Conservation (phyloP, 345 rosid species). For the Dovyalis caffra region DNA sequence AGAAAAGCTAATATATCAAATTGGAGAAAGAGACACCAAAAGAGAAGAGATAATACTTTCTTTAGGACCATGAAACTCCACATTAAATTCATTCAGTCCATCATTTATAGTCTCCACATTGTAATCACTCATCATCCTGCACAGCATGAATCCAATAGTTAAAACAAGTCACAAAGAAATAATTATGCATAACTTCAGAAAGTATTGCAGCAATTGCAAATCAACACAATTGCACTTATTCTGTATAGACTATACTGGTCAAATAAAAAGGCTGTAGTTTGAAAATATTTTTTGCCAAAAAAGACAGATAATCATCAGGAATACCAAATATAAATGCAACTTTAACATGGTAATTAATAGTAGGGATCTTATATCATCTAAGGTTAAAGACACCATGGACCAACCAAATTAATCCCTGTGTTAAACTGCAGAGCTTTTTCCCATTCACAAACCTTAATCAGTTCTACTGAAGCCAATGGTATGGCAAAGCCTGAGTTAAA, state of each 20-base stretch:
- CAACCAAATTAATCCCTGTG: not conserved
- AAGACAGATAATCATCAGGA: not conserved
- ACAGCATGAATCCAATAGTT: constrained; percentile 18
- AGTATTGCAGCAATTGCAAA: not conserved
- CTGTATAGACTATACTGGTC: not conserved
- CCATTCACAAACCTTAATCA: not conserved
- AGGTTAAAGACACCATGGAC: not conserved
- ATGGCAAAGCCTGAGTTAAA: not conserved
- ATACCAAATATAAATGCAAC: not conserved
- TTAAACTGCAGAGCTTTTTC: not conserved
- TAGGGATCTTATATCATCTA: not conserved
- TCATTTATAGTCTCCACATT: constrained; percentile 68
- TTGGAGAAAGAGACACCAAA: constrained; percentile 10
- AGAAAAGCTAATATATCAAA: constrained; percentile 5
- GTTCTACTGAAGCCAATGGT: not conserved
- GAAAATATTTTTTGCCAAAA: not conserved
- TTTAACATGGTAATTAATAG: not conserved
- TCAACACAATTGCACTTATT: constrained; percentile 1
- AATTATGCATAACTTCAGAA: not conserved
- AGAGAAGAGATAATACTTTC: constrained; percentile 45
- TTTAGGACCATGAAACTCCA: constrained; percentile 74
- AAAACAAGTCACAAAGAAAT: constrained; percentile 9
- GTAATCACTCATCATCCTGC: constrained; percentile 86
- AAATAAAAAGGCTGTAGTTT: not conserved
- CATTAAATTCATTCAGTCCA: constrained; percentile 69